Percentiles rank a stretch among this genome's conserved stretches.
phyloP scores from a whole-genome alignment of 768 basidiomycete species.

The Mycena latifolia region DNA sequence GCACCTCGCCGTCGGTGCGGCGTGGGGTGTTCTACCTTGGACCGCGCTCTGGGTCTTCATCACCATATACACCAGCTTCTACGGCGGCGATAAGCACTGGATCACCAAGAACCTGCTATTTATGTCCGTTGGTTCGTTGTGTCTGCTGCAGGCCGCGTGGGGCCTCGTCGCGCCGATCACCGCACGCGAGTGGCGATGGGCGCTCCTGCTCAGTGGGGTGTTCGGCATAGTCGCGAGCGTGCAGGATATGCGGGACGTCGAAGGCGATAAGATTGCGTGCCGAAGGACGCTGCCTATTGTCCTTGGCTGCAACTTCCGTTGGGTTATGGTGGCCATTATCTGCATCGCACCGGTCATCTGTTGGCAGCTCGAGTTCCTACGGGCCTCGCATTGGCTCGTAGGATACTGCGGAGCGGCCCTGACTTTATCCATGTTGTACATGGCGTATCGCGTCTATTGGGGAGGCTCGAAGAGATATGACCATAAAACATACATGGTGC shows the following conservation, averaged over 20 bases:
- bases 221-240: constrained; percentile 55
- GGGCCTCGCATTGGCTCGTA: constrained; percentile 13
- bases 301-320: constrained; percentile 48
- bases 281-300: constrained; percentile 56
- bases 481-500: constrained; percentile 34
- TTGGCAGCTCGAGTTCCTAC: constrained; percentile 28
- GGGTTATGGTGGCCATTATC: constrained; percentile 25
- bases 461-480: constrained; percentile 25
- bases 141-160: constrained; percentile 27
- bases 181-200: constrained; percentile 18
- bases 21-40: constrained; percentile 33
- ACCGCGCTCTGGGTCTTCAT: constrained; percentile 26
- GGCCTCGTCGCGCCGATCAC: constrained; percentile 28
- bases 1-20: constrained; percentile 25
- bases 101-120: constrained; percentile 28
- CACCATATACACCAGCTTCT: constrained; percentile 26
- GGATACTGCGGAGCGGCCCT: constrained; percentile 15
- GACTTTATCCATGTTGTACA: constrained; percentile 24
- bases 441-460: constrained; percentile 25
- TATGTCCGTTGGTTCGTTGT: constrained; percentile 26
- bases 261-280: constrained; percentile 51
- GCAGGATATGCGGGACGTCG: constrained; percentile 54
- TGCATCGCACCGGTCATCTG: constrained; percentile 10
- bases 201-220: constrained; percentile 34
- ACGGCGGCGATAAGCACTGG: constrained; percentile 32